These are phyloP conservation scores for Ciborinia camelliae DNA, from an alignment of 2,329 filamentous ascomycete genomes.

Conservation along the genomic window DNA sequence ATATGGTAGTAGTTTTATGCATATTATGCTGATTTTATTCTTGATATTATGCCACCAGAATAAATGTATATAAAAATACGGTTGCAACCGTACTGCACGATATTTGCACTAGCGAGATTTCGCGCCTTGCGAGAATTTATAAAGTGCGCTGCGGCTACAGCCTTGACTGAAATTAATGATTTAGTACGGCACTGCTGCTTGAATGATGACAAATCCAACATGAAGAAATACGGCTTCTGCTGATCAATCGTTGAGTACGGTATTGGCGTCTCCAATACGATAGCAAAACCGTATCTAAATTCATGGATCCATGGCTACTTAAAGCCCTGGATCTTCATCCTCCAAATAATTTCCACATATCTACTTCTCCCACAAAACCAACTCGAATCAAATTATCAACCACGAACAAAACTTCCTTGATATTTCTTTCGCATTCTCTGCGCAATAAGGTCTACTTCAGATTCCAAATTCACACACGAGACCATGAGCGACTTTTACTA, in stretches of 20 bases:
- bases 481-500: not conserved
- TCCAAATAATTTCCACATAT: not conserved
- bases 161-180: not conserved
- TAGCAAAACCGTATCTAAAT: not conserved
- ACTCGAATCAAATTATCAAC: not conserved
- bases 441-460: not conserved
- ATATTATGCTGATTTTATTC: not conserved
- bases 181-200: not conserved
- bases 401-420: not conserved
- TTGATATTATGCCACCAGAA: not conserved
- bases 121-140: not conserved
- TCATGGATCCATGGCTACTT: not conserved
- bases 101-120: not conserved
- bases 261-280: not conserved
- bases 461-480: not conserved
- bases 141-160: too few relatives aligned
- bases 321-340: not conserved
- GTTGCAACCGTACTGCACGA: not conserved
- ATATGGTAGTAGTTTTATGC: not conserved
- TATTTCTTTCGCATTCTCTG: not conserved
- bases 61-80: not conserved
- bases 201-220: not conserved
- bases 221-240: not conserved
- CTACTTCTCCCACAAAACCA: not conserved
- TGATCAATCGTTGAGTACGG: not conserved